These are phyloP conservation scores for Fraxinus angustifolia DNA, from an alignment of 305 asterid genomes.

Conservation along the genomic window DNA sequence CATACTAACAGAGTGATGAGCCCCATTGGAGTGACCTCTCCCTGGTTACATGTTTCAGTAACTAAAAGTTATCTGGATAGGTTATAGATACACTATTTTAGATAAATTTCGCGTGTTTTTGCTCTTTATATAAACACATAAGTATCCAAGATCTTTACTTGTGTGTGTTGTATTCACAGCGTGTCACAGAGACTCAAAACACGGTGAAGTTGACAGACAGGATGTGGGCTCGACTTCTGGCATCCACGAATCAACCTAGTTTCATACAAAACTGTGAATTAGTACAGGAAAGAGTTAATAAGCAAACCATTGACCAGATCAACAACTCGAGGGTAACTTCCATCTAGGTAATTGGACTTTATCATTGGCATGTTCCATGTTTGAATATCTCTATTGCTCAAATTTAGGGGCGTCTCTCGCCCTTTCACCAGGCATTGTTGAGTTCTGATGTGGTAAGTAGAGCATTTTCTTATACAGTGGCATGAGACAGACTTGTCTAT, in stretches of 20 bases:
- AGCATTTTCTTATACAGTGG: neutral
- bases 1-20: neutral
- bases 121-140: neutral
- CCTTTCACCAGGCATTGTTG: neutral
- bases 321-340: constrained; percentile 46
- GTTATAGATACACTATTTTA: neutral
- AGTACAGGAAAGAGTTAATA: constrained; percentile 44
- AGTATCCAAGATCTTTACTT: neutral
- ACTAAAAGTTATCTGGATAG: neutral
- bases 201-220: constrained; percentile 71
- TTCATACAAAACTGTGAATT: constrained; percentile 45
- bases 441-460: neutral
- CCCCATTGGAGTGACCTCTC: neutral
- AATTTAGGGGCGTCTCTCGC: neutral
- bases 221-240: constrained; percentile 96
- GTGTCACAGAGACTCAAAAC: constrained; percentile 69
- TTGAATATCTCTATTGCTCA: neutral
- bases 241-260: constrained; percentile 90
- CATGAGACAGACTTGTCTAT: neutral
- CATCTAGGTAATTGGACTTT: constrained; percentile 20
- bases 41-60: neutral
- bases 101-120: neutral
- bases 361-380: neutral
- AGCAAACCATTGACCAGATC: constrained; percentile 43
- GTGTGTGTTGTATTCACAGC: constrained; percentile 42